A percentile compares a stretch with the other conserved stretches of the same genome.
phyloP scores from a whole-genome alignment of 78 protist species.

The Tieghemostelium lacteum region DNA sequence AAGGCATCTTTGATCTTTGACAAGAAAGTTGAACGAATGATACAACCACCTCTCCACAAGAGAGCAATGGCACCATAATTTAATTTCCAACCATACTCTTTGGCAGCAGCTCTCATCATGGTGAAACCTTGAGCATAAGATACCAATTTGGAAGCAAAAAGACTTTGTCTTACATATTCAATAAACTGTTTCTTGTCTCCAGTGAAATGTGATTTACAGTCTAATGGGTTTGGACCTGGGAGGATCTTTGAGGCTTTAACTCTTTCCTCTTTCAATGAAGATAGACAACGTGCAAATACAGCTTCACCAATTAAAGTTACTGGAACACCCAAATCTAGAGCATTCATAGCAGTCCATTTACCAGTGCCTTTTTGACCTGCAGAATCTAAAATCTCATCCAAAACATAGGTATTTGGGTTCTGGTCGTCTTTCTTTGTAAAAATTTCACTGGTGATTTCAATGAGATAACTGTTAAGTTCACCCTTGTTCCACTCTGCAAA shows the following conservation, averaged over 20 bases:
- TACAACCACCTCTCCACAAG: slow-evolving; percentile 98
- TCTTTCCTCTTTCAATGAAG: slow-evolving; percentile 85
- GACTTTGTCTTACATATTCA: slow-evolving; percentile 86
- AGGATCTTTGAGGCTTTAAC: slow-evolving; percentile 83
- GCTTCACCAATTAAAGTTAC: slow-evolving; percentile 86
- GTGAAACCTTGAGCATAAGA: slow-evolving; percentile 96
- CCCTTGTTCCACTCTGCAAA: slow-evolving; percentile 94
- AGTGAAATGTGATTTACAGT: background rate
- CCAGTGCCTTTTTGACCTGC: slow-evolving; percentile 99
- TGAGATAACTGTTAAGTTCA: slow-evolving; percentile 91
- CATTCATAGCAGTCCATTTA: slow-evolving; percentile 88
- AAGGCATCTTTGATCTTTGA: slow-evolving; percentile 93
- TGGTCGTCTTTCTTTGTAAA: slow-evolving; percentile 81
- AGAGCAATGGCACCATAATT: slow-evolving; percentile 91
- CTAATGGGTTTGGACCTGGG: slow-evolving; percentile 81
- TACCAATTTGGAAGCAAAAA: slow-evolving; percentile 92
- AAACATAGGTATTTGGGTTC: slow-evolving; percentile 67
- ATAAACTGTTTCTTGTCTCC: slow-evolving; percentile 84
- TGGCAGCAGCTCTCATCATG: slow-evolving; percentile 81
- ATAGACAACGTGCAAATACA: slow-evolving; percentile 88
- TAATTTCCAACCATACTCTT: slow-evolving; percentile 87
- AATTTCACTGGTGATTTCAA: slow-evolving; percentile 96
- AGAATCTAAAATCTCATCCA: slow-evolving; percentile 93
- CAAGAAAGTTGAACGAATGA: slow-evolving; percentile 94
- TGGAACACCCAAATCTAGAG: slow-evolving; percentile 89